Base-by-base conservation (phyloP, 352 stramenopile genomes). In the Globisporangium nodosum region DNA sequence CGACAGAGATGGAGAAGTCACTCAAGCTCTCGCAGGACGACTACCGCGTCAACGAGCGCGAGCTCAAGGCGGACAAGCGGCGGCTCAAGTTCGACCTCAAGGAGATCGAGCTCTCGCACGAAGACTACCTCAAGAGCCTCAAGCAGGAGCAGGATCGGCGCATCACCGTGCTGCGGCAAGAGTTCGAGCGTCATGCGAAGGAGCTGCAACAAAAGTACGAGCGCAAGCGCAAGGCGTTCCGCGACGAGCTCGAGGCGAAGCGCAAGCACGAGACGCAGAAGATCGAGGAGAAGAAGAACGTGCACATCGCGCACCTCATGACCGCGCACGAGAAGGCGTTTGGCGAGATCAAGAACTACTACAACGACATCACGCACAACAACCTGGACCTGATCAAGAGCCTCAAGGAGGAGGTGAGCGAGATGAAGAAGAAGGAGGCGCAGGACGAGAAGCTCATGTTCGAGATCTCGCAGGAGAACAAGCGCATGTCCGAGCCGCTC, bases 351-450 rank as follows among this genome's bases (percentile, higher is more conserved):
- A 98, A 98, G 62, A 97, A 96, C 57, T 98, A 98, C 74, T 98
- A 98, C 86, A 98, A 96, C 69, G 92, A 98, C 61, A 98, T 98
- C 61, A 98, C 92, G 43, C 94, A 98, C 71, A 98, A 97, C 67
- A 98, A 98, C 68, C 66, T 98, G n/a, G 94, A 98, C 59, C 69
- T 98, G 27, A 98, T 98, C 80, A 97, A 97, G 65, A 89, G 70
- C 6, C 70, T 98, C 8, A 98, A 98, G 61, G 96, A 98, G 70
- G 93, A 98, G 63, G 89, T 98, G 30, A 71, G 71, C 18, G 86
- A 97, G 56, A 96, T 98, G 81, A 92, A 95, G 69, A 97, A 97
- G 62, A 94, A 97, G 64, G 91, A 99, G 71, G 88, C 87, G 21
- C 77, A 90, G 61, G 95, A 98, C 66, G 88, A 98, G 63, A 96